Conservation (phyloP, 1,284 basidiomycete species). For the Vanrija pseudolonga region DNA sequence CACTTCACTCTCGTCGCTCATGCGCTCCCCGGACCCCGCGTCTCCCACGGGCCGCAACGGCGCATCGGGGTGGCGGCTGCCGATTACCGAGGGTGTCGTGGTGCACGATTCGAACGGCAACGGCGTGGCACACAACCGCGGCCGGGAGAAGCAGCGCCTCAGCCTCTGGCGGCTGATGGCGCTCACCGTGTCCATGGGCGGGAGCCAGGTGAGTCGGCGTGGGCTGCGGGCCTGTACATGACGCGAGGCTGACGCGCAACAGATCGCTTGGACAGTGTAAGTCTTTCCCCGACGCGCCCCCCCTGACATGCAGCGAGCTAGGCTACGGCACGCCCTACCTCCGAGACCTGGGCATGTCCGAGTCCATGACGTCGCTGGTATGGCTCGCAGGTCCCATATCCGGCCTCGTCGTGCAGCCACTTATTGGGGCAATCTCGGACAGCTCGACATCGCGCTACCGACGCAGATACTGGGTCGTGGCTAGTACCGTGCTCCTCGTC, state of each 20-base stretch:
- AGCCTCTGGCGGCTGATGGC: slow-evolving; percentile 44
- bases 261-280: slow-evolving; percentile 44
- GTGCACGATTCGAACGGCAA: neutral
- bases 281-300: slow-evolving; percentile 6
- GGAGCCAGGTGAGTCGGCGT: slow-evolving; percentile 63
- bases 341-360: slow-evolving; percentile 79
- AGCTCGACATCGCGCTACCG: slow-evolving; percentile 82
- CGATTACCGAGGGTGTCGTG: neutral
- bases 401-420: slow-evolving; percentile 87
- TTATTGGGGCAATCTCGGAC: slow-evolving; percentile 94
- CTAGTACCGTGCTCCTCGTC: slow-evolving; percentile 68
- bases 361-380: slow-evolving; percentile 85
- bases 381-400: slow-evolving; percentile 89
- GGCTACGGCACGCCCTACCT: slow-evolving; percentile 95
- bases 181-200: slow-evolving; percentile 57
- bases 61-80: neutral
- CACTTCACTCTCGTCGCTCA: slow-evolving; percentile 36
- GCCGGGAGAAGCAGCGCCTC: slow-evolving; percentile 9
- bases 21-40: slow-evolving; percentile 11
- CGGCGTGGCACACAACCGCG: neutral
- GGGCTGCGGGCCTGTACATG: neutral
- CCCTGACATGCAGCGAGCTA: slow-evolving; percentile 31
- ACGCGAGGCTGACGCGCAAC: neutral
- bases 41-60: slow-evolving; percentile 4
- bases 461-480: slow-evolving; percentile 81